These are phyloP conservation scores for Xylaria cubensis DNA, from an alignment of 495 filamentous ascomycete species.

Conservation along the genomic window DNA sequence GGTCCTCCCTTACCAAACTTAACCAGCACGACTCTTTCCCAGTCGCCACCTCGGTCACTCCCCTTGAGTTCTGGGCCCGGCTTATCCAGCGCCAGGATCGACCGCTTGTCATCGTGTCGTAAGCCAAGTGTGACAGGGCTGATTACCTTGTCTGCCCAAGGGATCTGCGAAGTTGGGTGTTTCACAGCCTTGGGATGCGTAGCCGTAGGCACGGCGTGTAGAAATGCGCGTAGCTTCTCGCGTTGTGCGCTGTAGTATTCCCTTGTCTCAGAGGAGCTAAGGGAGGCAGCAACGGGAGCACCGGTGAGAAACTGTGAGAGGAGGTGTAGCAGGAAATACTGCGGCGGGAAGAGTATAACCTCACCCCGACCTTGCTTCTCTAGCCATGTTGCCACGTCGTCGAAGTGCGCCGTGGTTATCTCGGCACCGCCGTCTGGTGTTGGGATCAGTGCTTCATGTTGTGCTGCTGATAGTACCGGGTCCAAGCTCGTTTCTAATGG, in stretches of 20 bases:
- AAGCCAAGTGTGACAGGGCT: conserved; percentile 67
- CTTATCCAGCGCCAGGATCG: conserved; percentile 71
- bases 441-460: conserved; percentile 51
- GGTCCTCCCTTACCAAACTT: conserved; percentile 64
- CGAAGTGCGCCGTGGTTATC: conserved; percentile 80
- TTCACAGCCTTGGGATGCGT: conserved; percentile 25
- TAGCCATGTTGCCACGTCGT: conserved; percentile 73
- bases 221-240: conserved; percentile 62
- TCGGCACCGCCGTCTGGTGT: conserved; percentile 87
- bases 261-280: conserved; percentile 33
- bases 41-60: conserved; percentile 68
- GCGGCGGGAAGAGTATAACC: conserved; percentile 89
- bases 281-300: conserved; percentile 40
- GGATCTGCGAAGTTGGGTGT: conserved; percentile 52
- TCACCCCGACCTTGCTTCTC: conserved; percentile 63
- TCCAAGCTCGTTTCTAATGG: conserved; percentile 59
- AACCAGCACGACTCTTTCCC: conserved; percentile 75
- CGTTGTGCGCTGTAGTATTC: conserved; percentile 62
- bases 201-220: conserved; percentile 49
- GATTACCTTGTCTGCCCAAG: conserved; percentile 83
- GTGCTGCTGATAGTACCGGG: conserved; percentile 45
- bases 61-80: conserved; percentile 74
- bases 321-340: conserved; percentile 77
- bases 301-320: conserved; percentile 67
- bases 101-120: conserved; percentile 59